Conservation (phyloP, 345 rosid genomes). For the Linum usitatissimum region DNA sequence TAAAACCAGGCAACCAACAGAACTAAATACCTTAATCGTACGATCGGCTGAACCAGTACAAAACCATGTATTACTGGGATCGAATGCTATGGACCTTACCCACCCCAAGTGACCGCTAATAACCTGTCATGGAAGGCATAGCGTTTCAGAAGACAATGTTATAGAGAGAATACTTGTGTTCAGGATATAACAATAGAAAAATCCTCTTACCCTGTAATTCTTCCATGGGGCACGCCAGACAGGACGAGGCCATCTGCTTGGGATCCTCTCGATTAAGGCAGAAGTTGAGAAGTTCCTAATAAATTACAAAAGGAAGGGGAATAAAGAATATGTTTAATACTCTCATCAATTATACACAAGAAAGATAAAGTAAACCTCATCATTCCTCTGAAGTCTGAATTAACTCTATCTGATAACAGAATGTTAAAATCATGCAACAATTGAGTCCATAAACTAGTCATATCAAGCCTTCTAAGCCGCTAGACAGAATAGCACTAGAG, state of each 20-base stretch:
- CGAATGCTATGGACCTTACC: constrained; percentile 95
- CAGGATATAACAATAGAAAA: not conserved
- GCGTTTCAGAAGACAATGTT: not conserved
- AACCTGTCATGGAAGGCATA: constrained; percentile 29
- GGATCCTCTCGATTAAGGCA: constrained; percentile 91
- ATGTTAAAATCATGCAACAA: too few relatives aligned
- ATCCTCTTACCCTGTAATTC: constrained; percentile 71
- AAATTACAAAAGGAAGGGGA: constrained; percentile 5
- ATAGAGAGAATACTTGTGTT: not conserved
- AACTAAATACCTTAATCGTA: constrained; percentile 63
- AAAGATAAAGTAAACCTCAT: not conserved
- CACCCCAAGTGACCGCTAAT: constrained; percentile 98
- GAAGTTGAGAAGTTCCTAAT: constrained; percentile 65
- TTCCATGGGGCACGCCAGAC: constrained; percentile 98
- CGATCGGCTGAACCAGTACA: constrained; percentile 99
- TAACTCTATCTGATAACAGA: not conserved
- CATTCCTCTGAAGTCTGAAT: not conserved
- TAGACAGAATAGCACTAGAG: not conserved
- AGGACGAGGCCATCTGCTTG: constrained; percentile 98
- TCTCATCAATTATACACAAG: not conserved
- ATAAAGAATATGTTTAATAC: constrained; percentile 1
- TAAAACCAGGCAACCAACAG: not conserved
- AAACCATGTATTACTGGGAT: constrained; percentile 96
- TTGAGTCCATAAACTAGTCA: too few relatives aligned
- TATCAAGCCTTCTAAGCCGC: not conserved